phyloP scores from a whole-genome alignment of 768 basidiomycete genomes.

The Gymnopilus junonius region DNA sequence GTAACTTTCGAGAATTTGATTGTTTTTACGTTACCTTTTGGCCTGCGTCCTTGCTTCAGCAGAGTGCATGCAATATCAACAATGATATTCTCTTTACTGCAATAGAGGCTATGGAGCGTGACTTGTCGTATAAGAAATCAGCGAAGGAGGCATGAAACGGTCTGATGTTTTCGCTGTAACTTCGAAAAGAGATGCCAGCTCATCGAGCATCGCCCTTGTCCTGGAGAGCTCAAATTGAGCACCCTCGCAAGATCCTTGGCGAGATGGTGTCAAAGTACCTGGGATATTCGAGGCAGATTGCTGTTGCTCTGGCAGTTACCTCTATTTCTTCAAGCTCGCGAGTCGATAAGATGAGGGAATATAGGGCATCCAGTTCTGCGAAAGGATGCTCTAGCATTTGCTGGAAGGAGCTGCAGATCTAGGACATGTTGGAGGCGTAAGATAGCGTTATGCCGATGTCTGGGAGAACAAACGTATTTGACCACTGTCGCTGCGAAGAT shows the following conservation, averaged over 20 bases:
- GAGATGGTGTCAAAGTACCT: not conserved
- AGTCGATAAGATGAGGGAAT: not conserved
- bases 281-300: not conserved
- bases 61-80: not conserved
- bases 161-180: not conserved
- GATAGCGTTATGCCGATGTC: not conserved
- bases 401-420: not conserved
- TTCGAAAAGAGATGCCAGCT: not conserved
- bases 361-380: not conserved
- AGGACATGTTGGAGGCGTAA: not conserved
- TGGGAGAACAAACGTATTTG: not conserved
- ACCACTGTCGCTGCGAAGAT: constrained; percentile 5
- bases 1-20: not conserved
- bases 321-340: not conserved
- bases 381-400: not conserved
- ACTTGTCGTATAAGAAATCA: not conserved
- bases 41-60: not conserved
- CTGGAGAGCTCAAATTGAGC: not conserved
- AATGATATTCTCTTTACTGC: not conserved
- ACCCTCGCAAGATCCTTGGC: not conserved
- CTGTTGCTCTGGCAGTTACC: not conserved
- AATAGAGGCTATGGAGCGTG: not conserved
- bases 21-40: not conserved
- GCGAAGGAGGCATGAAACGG: not conserved
- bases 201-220: not conserved